Evolutionary conservation across 225 moss, liverwort and hornwort genomes (phyloP).

Genomic region (Marchantia polymorpha): DNA sequence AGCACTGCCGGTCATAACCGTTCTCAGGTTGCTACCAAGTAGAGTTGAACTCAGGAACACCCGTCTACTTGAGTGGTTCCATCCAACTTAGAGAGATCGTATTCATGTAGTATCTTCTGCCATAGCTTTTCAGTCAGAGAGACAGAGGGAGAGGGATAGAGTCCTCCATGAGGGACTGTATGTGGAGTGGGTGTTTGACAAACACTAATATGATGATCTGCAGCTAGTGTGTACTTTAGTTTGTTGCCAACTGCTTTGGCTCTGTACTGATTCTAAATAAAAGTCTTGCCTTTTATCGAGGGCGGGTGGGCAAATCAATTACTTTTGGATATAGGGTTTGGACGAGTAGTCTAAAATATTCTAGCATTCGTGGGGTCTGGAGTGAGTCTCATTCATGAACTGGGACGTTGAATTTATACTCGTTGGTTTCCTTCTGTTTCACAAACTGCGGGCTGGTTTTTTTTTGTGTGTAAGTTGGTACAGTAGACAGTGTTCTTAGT

Average conservation of each 20-base stretch:
- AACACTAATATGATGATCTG: background rate
- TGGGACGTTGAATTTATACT: background rate
- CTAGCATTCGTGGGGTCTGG: background rate
- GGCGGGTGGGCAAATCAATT: background rate
- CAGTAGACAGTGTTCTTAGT: background rate
- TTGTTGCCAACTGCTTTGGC: conserved; percentile 5
- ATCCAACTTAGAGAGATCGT: background rate
- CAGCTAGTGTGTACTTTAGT: conserved; percentile 1
- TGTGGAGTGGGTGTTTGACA: background rate
- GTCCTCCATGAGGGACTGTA: background rate
- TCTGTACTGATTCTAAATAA: conserved; percentile 11
- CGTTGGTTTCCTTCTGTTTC: background rate
- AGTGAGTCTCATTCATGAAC: background rate
- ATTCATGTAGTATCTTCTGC: background rate
- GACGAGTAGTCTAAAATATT: background rate
- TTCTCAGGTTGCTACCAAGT: background rate
- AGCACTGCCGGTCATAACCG: background rate
- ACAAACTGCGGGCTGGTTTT: background rate
- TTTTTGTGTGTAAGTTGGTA: background rate
- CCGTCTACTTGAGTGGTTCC: no score
- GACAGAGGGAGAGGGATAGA: background rate
- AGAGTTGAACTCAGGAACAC: background rate
- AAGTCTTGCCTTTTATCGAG: background rate
- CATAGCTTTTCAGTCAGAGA: background rate
- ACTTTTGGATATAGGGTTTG: background rate